These are phyloP conservation scores for Globisporangium lucens DNA, from an alignment of 352 stramenopile genomes.

Conservation along the genomic window DNA sequence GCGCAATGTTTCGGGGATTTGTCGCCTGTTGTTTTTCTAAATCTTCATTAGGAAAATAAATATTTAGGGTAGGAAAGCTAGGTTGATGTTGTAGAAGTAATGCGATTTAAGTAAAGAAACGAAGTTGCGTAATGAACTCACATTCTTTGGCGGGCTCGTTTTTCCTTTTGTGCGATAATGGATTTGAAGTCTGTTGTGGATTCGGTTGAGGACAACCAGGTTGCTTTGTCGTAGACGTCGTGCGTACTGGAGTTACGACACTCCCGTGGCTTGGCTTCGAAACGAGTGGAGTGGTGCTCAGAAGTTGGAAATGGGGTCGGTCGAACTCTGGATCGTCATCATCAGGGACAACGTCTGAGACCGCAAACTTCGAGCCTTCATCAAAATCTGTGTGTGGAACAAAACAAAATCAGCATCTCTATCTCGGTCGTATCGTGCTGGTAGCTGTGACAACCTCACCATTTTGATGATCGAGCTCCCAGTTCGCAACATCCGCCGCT, in stretches of 20 bases:
- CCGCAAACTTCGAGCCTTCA: neutral
- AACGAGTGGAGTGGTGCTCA: constrained; percentile 4
- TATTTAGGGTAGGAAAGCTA: constrained; percentile 21
- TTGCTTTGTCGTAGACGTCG: neutral
- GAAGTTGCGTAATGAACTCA: constrained; percentile 13
- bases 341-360: constrained; percentile 1
- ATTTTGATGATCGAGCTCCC: constrained; percentile 19
- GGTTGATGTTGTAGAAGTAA: constrained; percentile 21
- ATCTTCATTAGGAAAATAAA: constrained; percentile 15
- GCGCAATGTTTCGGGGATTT: neutral
- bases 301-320: constrained; percentile 12
- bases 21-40: constrained; percentile 7
- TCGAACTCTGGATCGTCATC: constrained; percentile 4
- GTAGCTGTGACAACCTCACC: neutral
- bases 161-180: constrained; percentile 9
- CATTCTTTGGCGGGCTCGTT: neutral
- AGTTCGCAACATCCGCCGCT: constrained; percentile 27
- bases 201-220: neutral
- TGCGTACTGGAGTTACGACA: neutral
- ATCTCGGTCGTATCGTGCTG: neutral
- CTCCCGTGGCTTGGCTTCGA: neutral
- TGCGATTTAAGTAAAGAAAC: constrained; percentile 13
- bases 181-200: neutral
- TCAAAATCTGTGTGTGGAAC: too few species aligned
- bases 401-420: neutral